Conservation (phyloP, 192 early-diverging fungal species). For the Coemansia sp. region DNA sequence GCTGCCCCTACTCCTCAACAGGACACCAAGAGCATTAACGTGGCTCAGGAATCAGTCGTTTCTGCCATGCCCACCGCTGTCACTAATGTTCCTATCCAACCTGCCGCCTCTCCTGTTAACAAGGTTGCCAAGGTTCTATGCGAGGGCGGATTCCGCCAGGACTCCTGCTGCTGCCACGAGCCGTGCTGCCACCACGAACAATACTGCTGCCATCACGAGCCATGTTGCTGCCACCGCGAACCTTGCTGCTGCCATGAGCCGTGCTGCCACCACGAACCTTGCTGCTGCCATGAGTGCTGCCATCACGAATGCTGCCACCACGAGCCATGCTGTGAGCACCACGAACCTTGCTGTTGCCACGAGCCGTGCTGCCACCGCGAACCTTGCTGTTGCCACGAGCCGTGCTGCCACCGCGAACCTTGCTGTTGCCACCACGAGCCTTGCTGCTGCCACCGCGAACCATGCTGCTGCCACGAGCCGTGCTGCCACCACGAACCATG, state of each 20-base stretch:
- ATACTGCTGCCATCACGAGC: conserved; percentile 19
- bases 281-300: conserved; percentile 30
- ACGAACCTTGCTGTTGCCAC: conserved; percentile 35
- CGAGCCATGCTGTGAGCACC: conserved; percentile 27
- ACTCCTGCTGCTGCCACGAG: conserved; percentile 25
- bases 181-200: conserved; percentile 24
- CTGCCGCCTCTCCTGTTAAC: conserved; percentile 1
- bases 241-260: conserved; percentile 14
- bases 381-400: conserved; percentile 23
- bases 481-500: conserved; percentile 15
- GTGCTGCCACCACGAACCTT: conserved; percentile 23
- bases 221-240: conserved; percentile 20
- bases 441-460: conserved; percentile 27
- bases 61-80: conserved; percentile 6
- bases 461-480: conserved; percentile 16
- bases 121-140: conserved; percentile 28
- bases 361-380: conserved; percentile 26
- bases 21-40: conserved; percentile 7
- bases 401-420: conserved; percentile 18
- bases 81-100: neutral
- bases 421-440: conserved; percentile 19
- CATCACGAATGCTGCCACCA: conserved; percentile 36
- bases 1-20: conserved; percentile 23
- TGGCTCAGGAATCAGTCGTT: conserved; percentile 1
- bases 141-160: conserved; percentile 18